Evolutionary conservation across 768 basidiomycete genomes (phyloP).

Genomic region (Suillus fuscotomentosus): DNA sequence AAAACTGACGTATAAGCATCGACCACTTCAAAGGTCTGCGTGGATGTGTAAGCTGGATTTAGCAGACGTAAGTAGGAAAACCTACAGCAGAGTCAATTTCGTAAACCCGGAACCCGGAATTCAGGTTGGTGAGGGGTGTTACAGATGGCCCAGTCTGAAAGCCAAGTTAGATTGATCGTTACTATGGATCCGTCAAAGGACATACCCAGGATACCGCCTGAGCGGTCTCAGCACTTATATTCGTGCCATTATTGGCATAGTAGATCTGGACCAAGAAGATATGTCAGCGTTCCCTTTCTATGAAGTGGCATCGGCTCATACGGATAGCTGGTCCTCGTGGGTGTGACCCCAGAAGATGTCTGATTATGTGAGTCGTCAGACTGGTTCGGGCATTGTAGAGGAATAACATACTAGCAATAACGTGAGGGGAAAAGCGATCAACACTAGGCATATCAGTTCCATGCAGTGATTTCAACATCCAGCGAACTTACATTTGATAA

Average conservation of each 20-base stretch:
- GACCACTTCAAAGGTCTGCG: conserved; percentile 72
- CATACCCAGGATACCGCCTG: conserved; percentile 50
- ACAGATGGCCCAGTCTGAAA: conserved; percentile 65
- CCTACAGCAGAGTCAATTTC: conserved; percentile 55
- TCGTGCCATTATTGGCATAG: conserved; percentile 70
- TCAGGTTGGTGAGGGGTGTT: conserved; percentile 68
- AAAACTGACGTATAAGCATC: conserved; percentile 71
- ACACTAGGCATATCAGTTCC: conserved; percentile 40
- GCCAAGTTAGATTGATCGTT: conserved; percentile 8
- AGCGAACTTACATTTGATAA: conserved; percentile 45
- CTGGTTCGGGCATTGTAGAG: conserved; percentile 4
- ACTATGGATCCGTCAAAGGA: conserved; percentile 6
- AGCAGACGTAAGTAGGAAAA: not conserved
- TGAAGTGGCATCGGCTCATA: conserved; percentile 25
- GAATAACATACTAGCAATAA: conserved; percentile 62
- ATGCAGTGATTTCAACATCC: not conserved
- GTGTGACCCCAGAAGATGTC: conserved; percentile 81
- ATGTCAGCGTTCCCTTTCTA: not conserved
- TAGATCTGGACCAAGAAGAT: conserved; percentile 47
- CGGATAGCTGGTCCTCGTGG: conserved; percentile 71
- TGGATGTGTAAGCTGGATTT: not conserved
- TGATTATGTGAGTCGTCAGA: conserved; percentile 22
- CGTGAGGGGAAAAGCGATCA: conserved; percentile 77
- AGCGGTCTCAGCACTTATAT: conserved; percentile 55
- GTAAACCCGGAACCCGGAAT: conserved; percentile 63